Evolutionary conservation across 257 asterid species (phyloP).

Genomic region (Capsicum chinense): DNA sequence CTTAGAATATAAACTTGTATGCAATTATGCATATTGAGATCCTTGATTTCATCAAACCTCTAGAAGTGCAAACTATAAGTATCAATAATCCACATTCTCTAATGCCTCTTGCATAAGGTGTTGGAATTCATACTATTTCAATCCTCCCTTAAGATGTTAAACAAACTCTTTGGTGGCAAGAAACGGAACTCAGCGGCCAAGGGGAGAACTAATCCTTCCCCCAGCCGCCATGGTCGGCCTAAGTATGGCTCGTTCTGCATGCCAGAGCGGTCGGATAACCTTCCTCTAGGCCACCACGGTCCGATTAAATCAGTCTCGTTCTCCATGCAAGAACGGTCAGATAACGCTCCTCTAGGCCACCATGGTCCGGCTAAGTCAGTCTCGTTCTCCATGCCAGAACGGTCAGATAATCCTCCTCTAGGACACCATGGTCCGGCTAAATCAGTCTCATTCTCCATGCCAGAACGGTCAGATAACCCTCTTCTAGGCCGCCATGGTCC

Average conservation of each 20-base stretch:
- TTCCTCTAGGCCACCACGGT: neutral
- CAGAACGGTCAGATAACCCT: neutral
- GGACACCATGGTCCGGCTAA: neutral
- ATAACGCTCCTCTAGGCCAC: neutral
- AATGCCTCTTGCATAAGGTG: neutral
- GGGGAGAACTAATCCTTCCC: neutral
- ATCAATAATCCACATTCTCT: neutral
- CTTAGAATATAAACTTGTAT: neutral
- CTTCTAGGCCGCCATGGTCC: too few relatives aligned
- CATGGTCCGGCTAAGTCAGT: neutral
- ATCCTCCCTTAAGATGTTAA: constrained; percentile 37
- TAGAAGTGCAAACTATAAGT: neutral
- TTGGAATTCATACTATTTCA: neutral
- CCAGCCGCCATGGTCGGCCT: neutral
- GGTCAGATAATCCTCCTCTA: neutral
- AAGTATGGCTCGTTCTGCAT: neutral
- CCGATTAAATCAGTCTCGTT: neutral
- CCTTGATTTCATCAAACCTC: neutral
- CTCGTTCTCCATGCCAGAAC: neutral
- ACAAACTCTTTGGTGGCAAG: constrained; percentile 46
- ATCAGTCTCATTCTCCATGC: neutral
- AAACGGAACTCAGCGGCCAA: constrained; percentile 8
- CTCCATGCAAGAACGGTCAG: neutral
- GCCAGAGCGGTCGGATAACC: neutral
- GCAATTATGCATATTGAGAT: neutral